A percentile compares a stretch with the other conserved stretches of the same genome.
Evolutionary conservation across 148 eudicot genomes (phyloP).

Genomic region (Heliamphora exappendiculata): DNA sequence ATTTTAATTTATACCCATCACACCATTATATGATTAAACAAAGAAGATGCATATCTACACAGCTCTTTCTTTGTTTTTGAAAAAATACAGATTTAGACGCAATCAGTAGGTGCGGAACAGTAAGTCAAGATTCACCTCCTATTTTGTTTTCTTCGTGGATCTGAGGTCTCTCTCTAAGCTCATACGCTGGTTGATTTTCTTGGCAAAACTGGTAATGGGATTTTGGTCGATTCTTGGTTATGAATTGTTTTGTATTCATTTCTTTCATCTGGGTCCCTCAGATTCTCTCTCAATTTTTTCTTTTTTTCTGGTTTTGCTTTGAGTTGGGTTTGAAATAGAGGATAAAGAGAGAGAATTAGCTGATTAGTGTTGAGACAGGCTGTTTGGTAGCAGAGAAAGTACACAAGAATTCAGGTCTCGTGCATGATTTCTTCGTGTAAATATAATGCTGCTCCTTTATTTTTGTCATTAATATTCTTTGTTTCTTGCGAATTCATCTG

Average conservation of each 20-base stretch:
- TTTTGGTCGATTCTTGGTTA: conserved; percentile 3
- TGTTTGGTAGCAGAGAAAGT: neutral
- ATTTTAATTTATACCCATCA: conserved; percentile 1
- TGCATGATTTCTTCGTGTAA: neutral
- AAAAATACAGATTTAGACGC: neutral
- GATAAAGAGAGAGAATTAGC: conserved; percentile 7
- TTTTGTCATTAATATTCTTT: neutral
- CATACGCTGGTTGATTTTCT: conserved; percentile 15
- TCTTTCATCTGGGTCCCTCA: conserved; percentile 10
- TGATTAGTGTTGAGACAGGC: conserved; percentile 12
- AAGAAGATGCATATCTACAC: neutral
- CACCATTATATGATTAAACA: neutral
- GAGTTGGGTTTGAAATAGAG: conserved; percentile 5
- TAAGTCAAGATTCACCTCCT: conserved; percentile 20
- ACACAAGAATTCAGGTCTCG: conserved; percentile 11
- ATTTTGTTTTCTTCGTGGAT: conserved; percentile 20
- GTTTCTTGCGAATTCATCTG: neutral
- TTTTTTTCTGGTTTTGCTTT: conserved; percentile 4
- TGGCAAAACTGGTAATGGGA: conserved; percentile 2
- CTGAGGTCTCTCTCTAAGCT: conserved; percentile 13
- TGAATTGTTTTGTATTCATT: conserved; percentile 1
- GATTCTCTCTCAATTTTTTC: neutral
- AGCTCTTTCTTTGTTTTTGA: neutral
- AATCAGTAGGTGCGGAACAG: conserved; percentile 3
- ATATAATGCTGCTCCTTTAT: neutral